A percentile compares a stretch with the other conserved stretches of the same genome.
These are phyloP conservation scores for Fusarium devonianum DNA, from an alignment of 2,329 filamentous ascomycete genomes.

Conservation along the genomic window DNA sequence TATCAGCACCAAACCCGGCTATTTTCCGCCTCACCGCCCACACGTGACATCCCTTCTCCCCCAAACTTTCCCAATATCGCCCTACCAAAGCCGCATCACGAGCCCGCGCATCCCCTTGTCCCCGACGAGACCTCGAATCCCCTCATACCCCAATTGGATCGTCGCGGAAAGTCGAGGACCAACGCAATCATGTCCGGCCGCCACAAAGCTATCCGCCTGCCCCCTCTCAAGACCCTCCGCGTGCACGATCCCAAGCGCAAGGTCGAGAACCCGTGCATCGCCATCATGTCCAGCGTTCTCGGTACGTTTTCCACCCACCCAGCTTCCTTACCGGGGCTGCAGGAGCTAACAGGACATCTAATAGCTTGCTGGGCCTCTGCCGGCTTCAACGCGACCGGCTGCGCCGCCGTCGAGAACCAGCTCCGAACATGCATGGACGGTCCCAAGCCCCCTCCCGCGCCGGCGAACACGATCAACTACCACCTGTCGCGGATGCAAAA, in stretches of 20 bases:
- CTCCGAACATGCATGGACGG: conserved; percentile 81
- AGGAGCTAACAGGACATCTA: neutral
- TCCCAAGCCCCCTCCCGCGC: conserved; percentile 58
- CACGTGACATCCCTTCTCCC: conserved; percentile 36
- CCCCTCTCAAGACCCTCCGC: conserved; percentile 62
- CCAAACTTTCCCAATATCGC: conserved; percentile 32
- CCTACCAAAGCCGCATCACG: neutral
- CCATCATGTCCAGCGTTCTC: conserved; percentile 65
- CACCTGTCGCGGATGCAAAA: conserved; percentile 81
- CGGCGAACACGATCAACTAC: conserved; percentile 87
- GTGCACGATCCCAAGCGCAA: conserved; percentile 61
- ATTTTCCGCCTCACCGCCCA: conserved; percentile 23
- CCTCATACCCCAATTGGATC: conserved; percentile 21
- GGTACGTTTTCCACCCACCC: conserved; percentile 48
- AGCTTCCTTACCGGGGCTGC: no score
- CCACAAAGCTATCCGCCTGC: conserved; percentile 63
- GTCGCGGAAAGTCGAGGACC: neutral
- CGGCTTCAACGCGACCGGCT: conserved; percentile 70
- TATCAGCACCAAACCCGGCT: conserved; percentile 10
- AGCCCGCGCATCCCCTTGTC: neutral
- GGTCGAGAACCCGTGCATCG: conserved; percentile 60
- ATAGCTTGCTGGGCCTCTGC: conserved; percentile 85
- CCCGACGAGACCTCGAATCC: neutral
- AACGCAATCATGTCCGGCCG: conserved; percentile 51
- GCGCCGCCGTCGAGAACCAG: conserved; percentile 65